Base-by-base conservation (phyloP, 352 stramenopile genomes). In the Globisporangium spinosum region DNA sequence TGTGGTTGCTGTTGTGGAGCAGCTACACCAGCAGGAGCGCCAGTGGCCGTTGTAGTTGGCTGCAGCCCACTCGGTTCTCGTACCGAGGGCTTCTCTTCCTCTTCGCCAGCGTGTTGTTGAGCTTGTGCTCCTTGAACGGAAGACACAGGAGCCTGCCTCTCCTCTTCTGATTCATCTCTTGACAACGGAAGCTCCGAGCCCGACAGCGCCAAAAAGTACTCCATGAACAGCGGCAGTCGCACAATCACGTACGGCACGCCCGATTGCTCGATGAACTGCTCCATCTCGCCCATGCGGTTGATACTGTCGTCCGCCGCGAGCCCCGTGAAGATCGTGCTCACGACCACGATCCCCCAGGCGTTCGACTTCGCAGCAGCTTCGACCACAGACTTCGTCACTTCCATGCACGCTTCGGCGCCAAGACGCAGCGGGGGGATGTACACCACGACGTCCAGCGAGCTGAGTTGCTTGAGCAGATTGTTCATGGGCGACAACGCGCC, bases 201-300 rank as follows among this genome's bases (percentile, higher is more conserved):
- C 43, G 62, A 81, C 0, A 93, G 70, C 1, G 83, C 74, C 38
- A 89, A 47, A 40, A 94, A 91, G 65, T 92, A 94, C 72, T 94
- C 86, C 75, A 92, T 90, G 32, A 94, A 90, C 35, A 94, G 43
- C 38, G 86, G 86, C 20, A 94, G 67, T 0, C 86, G 79, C 54
- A 92, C 55, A 61, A 92, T 88, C 54, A 72, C 76, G 54, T 82
- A 89, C 45, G 82, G 68, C 56, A 91, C 73, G 0, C 79, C 82
- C 23, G 82, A 87, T 6, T 60, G 74, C 64, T 89, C 87, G 22
- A 94, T 66, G 29, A 77, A 81, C 55, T 70, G 71, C 51, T 94
- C 86, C 63, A 92, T 85, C 54, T 86, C 80, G 49, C 78, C 75
- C 55, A 92, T 72, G 62, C 85, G 75, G 35, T 89, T 85, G 23